Conservation (phyloP, 2,329 filamentous ascomycete species). For the Rutstroemia sp. region DNA sequence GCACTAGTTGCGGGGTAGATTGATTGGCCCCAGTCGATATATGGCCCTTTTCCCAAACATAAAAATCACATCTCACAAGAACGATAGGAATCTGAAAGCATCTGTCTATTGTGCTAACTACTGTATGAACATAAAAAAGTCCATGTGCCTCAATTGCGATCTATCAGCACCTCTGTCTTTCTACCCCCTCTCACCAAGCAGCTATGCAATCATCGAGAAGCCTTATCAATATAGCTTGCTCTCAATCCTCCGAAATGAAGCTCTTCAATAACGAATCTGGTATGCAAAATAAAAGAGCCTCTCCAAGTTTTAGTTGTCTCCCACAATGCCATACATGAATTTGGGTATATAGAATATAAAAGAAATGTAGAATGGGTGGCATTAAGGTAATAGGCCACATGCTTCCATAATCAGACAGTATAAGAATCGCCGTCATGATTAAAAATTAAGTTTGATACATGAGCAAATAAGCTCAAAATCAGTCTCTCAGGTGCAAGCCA, state of each 20-base stretch:
- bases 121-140: not conserved
- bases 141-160: not conserved
- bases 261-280: conserved; percentile 1
- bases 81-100: not conserved
- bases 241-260: not conserved
- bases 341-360: conserved; percentile 28
- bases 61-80: no score
- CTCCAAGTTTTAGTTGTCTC: conserved; percentile 2
- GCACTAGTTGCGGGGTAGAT: not conserved
- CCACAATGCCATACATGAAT: conserved; percentile 24
- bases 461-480: conserved; percentile 18
- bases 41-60: no score
- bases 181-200: not conserved
- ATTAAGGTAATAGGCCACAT: conserved; percentile 8
- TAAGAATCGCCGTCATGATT: conserved; percentile 12
- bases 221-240: conserved; percentile 2
- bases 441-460: conserved; percentile 18
- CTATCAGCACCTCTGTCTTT: not conserved
- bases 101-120: not conserved
- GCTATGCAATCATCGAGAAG: not conserved
- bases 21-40: not conserved
- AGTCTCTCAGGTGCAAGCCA: conserved; percentile 14
- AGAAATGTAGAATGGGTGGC: conserved; percentile 9
- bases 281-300: conserved; percentile 1
- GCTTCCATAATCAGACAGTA: conserved; percentile 6